phyloP scores from a whole-genome alignment of 495 filamentous ascomycete genomes.

The Aspergillus avenaceus region DNA sequence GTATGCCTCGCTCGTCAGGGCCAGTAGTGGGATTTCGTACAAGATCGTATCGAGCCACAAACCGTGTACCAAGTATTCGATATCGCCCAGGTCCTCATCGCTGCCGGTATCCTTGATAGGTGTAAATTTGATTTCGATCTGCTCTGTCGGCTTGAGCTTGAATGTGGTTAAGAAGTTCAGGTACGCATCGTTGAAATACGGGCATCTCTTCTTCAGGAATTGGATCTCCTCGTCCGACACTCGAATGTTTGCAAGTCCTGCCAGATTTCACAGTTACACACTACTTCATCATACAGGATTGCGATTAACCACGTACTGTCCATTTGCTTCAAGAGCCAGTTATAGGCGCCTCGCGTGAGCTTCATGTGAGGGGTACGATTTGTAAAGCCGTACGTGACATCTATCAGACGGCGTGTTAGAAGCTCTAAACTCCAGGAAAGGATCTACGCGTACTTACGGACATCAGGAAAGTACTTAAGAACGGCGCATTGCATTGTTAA shows the following conservation, averaged over 20 bases:
- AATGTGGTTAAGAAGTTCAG: slow-evolving; percentile 77
- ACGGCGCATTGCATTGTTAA: slow-evolving; percentile 98
- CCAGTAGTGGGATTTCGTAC: slow-evolving; percentile 93
- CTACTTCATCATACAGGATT: not conserved
- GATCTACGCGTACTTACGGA: slow-evolving; percentile 45
- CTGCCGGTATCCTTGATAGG: slow-evolving; percentile 60
- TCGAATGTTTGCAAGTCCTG: slow-evolving; percentile 74
- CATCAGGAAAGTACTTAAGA: slow-evolving; percentile 81
- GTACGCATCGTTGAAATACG: slow-evolving; percentile 75
- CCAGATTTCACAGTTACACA: not conserved
- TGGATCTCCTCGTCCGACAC: slow-evolving; percentile 72
- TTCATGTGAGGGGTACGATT: slow-evolving; percentile 95
- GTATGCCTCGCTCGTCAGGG: slow-evolving; percentile 90
- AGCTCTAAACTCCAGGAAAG: not conserved
- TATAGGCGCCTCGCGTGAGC: slow-evolving; percentile 73
- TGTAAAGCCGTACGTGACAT: slow-evolving; percentile 86
- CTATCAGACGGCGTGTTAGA: slow-evolving; percentile 29
- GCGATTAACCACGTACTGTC: slow-evolving; percentile 50
- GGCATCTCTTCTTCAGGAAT: slow-evolving; percentile 74
- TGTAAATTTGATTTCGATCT: slow-evolving; percentile 68
- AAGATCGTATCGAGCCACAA: slow-evolving; percentile 94
- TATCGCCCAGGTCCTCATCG: slow-evolving; percentile 66
- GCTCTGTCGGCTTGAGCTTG: slow-evolving; percentile 71
- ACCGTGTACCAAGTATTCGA: slow-evolving; percentile 71
- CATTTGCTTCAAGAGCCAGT: slow-evolving; percentile 81